Evolutionary conservation across 1,284 basidiomycete species (phyloP).

Genomic region (Phlebopus sp.): DNA sequence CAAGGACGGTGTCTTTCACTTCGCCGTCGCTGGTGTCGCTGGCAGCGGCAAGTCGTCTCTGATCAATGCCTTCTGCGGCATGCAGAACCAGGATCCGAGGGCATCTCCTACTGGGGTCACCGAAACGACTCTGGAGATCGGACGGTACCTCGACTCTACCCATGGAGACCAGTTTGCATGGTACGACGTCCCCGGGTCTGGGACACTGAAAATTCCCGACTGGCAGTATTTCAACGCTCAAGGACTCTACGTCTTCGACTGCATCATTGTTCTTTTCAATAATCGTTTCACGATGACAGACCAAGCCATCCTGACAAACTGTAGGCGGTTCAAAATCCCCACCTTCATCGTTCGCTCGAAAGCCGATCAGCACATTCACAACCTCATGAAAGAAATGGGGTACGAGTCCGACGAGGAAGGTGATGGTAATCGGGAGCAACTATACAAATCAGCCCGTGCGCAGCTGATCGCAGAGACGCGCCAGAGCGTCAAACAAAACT

Average conservation of each 20-base stretch:
- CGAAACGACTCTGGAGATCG: slow-evolving; percentile 27
- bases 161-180: slow-evolving; percentile 26
- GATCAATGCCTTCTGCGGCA: slow-evolving; percentile 34
- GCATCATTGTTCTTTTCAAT: slow-evolving; percentile 30
- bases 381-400: slow-evolving; percentile 29
- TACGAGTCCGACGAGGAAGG: slow-evolving; percentile 26
- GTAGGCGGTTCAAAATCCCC: slow-evolving; percentile 31
- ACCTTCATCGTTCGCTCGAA: slow-evolving; percentile 37
- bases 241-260: slow-evolving; percentile 37
- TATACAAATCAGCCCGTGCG: slow-evolving; percentile 21
- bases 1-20: slow-evolving; percentile 27
- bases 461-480: slow-evolving; percentile 27
- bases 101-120: slow-evolving; percentile 33
- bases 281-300: slow-evolving; percentile 34
- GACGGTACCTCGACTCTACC: slow-evolving; percentile 29
- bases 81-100: slow-evolving; percentile 20
- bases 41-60: slow-evolving; percentile 38
- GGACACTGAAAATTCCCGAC: slow-evolving; percentile 31
- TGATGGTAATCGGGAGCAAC: slow-evolving; percentile 11
- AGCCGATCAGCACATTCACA: slow-evolving; percentile 33
- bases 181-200: slow-evolving; percentile 38
- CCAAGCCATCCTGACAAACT: slow-evolving; percentile 29
- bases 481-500: slow-evolving; percentile 29
- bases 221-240: slow-evolving; percentile 40
- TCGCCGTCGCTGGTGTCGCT: slow-evolving; percentile 33